Evolutionary conservation across 1,139 yeast genomes (phyloP).

Genomic region (Spencermartinsiella ligniputridi): DNA sequence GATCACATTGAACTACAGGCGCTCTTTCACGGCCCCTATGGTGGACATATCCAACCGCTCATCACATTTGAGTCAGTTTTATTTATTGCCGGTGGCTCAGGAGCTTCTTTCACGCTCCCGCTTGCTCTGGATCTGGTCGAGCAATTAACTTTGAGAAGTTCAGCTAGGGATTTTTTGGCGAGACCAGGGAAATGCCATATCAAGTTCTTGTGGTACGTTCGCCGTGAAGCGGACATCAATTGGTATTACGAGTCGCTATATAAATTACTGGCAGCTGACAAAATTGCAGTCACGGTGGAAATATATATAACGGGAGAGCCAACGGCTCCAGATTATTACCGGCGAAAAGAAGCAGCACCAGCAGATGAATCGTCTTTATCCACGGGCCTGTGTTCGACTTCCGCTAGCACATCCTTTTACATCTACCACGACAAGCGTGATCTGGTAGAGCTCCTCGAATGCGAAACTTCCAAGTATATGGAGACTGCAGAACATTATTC

Average conservation of each 20-base stretch:
- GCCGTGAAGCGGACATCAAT: constrained; percentile 26
- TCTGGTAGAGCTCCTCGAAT: constrained; percentile 8
- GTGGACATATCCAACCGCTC: constrained; percentile 42
- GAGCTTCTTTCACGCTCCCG: constrained; percentile 46
- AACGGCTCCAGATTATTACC: no score
- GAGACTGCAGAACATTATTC: neutral
- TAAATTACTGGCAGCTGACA: constrained; percentile 16
- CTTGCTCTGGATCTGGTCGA: constrained; percentile 41
- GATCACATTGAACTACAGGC: constrained; percentile 32
- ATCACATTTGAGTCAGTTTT: constrained; percentile 41
- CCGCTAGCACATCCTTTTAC: no score
- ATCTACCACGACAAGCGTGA: constrained; percentile 4
- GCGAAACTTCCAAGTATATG: constrained; percentile 1
- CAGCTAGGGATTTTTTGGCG: neutral
- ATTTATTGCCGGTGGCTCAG: constrained; percentile 45
- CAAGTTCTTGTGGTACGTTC: constrained; percentile 39
- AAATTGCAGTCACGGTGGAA: constrained; percentile 28
- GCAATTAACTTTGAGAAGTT: constrained; percentile 14
- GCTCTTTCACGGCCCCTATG: constrained; percentile 44
- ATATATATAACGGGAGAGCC: constrained; percentile 29
- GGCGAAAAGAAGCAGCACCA: no score
- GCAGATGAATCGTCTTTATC: no score
- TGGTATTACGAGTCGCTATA: constrained; percentile 41
- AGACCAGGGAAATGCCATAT: constrained; percentile 36
- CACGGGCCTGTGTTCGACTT: no score